These are phyloP conservation scores for Wickerhamomyces strasburgensis DNA, from an alignment of 805 yeast species.

Conservation along the genomic window DNA sequence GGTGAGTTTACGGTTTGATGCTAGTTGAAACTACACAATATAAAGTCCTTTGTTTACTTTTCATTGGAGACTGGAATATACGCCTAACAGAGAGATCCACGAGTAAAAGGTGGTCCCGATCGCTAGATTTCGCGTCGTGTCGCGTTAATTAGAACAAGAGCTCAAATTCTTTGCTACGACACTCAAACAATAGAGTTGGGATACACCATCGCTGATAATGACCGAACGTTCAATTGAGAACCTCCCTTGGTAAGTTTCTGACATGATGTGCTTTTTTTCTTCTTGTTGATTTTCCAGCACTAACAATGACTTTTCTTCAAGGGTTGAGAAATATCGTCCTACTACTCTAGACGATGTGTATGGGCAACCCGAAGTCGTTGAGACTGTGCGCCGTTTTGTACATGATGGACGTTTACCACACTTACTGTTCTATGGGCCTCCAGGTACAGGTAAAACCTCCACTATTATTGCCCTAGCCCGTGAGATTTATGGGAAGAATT, in stretches of 20 bases:
- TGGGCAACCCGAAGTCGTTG: constrained; percentile 85
- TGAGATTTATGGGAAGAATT: constrained; percentile 79
- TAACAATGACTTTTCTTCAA: constrained; percentile 3
- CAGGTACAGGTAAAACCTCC: constrained; percentile 91
- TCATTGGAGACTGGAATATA: too few relatives aligned
- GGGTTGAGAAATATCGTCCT: constrained; percentile 98
- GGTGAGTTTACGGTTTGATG: too few relatives aligned
- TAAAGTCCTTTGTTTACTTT: not conserved
- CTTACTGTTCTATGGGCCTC: constrained; percentile 89
- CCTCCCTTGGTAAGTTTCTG: constrained; percentile 25
- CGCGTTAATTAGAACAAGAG: not conserved
- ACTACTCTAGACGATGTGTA: constrained; percentile 75
- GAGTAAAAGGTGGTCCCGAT: too few relatives aligned
- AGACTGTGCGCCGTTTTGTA: constrained; percentile 80
- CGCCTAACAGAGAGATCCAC: too few relatives aligned
- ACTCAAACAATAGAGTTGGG: not conserved
- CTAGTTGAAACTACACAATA: too few relatives aligned
- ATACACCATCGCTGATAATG: constrained; percentile 9
- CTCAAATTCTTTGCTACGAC: not conserved
- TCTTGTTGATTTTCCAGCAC: not conserved
- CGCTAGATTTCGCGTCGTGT: not conserved
- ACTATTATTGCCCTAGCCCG: constrained; percentile 83
- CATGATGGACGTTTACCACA: constrained; percentile 84
- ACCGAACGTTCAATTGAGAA: constrained; percentile 24
- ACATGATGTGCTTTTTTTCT: too few relatives aligned